Evolutionary conservation across 768 basidiomycete species (phyloP).

Genomic region (Pleurotus pulmonarius): DNA sequence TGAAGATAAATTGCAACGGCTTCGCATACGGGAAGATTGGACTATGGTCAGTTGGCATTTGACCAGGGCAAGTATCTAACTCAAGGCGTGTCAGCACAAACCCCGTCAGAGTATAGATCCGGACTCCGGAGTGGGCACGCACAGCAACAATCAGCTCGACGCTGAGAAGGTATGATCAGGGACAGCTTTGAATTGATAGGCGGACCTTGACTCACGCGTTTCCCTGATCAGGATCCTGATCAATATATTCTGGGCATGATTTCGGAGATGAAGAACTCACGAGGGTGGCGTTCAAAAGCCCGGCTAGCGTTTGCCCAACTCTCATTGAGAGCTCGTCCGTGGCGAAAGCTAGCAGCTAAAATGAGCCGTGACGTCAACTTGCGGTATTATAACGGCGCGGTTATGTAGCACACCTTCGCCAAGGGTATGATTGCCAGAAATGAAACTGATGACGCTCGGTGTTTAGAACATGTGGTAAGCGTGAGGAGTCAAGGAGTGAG

Average conservation of each 20-base stretch:
- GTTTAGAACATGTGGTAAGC: background rate
- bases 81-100: background rate
- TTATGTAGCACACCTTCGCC: constrained; percentile 52
- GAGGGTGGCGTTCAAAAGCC: constrained; percentile 81
- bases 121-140: constrained; percentile 23
- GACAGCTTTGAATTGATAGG: constrained; percentile 19
- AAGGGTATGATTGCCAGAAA: constrained; percentile 84
- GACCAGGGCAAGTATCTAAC: constrained; percentile 43
- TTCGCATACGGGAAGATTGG: constrained; percentile 69
- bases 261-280: constrained; percentile 30
- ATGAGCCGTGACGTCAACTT: background rate
- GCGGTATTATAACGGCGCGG: background rate
- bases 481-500: constrained; percentile 23
- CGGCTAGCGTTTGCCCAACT: constrained; percentile 80
- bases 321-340: constrained; percentile 83
- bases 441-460: constrained; percentile 40
- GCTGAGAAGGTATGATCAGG: constrained; percentile 23
- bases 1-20: constrained; percentile 11
- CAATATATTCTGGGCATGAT: no score
- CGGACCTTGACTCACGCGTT: constrained; percentile 43
- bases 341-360: constrained; percentile 73
- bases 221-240: constrained; percentile 28
- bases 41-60: constrained; percentile 68
- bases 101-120: background rate
- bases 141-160: constrained; percentile 79